Base-by-base conservation (phyloP, 192 early-diverging fungal species). In the Coemansia sp. region DNA sequence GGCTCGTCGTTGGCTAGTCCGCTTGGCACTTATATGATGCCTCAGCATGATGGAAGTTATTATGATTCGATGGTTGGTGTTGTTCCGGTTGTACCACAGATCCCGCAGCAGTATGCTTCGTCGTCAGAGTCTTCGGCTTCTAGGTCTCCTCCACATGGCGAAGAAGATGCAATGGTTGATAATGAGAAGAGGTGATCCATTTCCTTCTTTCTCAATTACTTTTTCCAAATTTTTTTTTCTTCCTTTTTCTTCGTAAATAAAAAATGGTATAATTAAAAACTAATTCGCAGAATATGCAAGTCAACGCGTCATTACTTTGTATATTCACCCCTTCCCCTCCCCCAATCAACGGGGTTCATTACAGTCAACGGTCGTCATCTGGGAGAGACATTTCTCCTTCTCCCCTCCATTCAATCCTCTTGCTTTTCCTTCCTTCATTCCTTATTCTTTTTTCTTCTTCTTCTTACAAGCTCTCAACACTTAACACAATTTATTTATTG, bases 91-190 rank as follows among this genome's bases (percentile, higher is more conserved):
- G 36, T 65, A 0, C 76, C 76, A 10, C 19, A 46, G 8, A 42
- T 71, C 19, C 75, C 75, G 14, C 59, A 62, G 49, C 76, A 60
- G 22, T 73, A 67, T 41, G 47, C 47, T 5, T 43, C 67, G 19
- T 56, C 62, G 38, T 68, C n/a, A n/a, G n/a, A n/a, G n/a, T n/a
- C n/a, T n/a, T n/a, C n/a, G n/a, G n/a, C 67, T 9, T 63, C 74
- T 2, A 45, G 61, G 19, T 67, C n/a, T n/a, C n/a, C 69, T 38
- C 62, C 64, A n/a, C 51, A 49, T 11, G 63, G 59, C 41, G 40
- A 53, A 15, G 61, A 70, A 6, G 61, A 56, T 31, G 17, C 24
- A 45, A 54, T 27, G 14, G 47, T 42, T 9, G n/a, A 7, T 39
- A 60, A 38, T 25, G 67, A 68, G 39, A 68, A 68, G 49, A 61